Evolutionary conservation across 176 grass and related monocot genomes (phyloP).

Genomic region (barley (Hordeum vulgare)): DNA sequence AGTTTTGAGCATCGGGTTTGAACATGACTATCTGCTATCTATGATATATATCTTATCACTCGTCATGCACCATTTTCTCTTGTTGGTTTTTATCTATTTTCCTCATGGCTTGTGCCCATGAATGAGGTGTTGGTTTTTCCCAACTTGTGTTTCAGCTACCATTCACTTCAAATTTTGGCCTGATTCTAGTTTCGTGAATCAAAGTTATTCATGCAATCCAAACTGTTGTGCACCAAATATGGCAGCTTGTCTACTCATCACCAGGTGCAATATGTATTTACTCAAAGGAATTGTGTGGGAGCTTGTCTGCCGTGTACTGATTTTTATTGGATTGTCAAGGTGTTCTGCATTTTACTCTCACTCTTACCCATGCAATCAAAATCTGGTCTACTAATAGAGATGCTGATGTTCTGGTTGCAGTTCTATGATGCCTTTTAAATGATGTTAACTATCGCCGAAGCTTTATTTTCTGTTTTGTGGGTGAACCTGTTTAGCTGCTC

Average conservation of each 20-base stretch:
- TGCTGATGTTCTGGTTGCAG: no score
- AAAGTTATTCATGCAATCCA: neutral
- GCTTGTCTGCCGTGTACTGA: neutral
- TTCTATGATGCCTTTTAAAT: no score
- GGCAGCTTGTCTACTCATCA: no score
- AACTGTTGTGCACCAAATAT: no score
- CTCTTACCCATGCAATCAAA: neutral
- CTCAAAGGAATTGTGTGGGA: no score
- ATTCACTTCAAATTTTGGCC: neutral
- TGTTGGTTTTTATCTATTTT: neutral
- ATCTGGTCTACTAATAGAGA: no score
- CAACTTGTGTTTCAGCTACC: neutral
- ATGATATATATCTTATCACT: neutral
- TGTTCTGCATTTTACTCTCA: neutral
- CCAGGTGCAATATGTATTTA: no score
- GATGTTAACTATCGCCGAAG: no score
- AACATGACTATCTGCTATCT: neutral
- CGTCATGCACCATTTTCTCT: neutral
- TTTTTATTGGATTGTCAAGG: neutral
- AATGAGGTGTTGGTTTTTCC: neutral
- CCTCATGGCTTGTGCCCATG: neutral
- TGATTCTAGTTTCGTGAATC: neutral
- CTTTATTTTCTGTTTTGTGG: no score
- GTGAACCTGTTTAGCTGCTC: no score
- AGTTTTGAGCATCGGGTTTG: neutral